Conservation (phyloP, 805 yeast species). For the Lachancea meyersii region DNA sequence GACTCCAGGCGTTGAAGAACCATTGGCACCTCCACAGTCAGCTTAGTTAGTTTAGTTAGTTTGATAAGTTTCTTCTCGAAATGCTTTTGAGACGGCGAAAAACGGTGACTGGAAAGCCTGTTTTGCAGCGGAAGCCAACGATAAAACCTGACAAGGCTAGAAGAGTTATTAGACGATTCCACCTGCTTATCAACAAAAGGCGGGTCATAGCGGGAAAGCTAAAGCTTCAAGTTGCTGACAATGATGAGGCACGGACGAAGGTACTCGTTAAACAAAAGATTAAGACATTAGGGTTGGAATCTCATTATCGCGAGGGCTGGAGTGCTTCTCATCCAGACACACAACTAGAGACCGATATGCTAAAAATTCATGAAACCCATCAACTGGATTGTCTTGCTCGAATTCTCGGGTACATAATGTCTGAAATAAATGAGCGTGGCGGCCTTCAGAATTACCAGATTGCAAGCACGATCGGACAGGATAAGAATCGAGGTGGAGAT, state of each 20-base stretch:
- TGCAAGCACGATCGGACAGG: slow-evolving; percentile 85
- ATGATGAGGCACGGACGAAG: slow-evolving; percentile 19
- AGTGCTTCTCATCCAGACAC: slow-evolving; percentile 8
- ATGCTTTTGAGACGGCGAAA: slow-evolving; percentile 22
- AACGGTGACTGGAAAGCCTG: slow-evolving; percentile 33
- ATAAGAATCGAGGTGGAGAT: slow-evolving; percentile 76
- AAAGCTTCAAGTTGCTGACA: slow-evolving; percentile 13
- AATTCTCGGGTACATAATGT: slow-evolving; percentile 49
- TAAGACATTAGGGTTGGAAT: slow-evolving; percentile 8
- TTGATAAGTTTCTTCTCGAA: no score
- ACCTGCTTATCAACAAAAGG: slow-evolving; percentile 57
- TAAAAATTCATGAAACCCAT: slow-evolving; percentile 10
- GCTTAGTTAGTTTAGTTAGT: no score
- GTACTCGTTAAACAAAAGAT: slow-evolving; percentile 17
- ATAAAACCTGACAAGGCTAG: slow-evolving; percentile 69
- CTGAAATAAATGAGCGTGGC: slow-evolving; percentile 59
- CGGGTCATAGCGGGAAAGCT: slow-evolving; percentile 36
- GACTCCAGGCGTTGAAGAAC: no score
- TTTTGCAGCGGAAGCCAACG: slow-evolving; percentile 36
- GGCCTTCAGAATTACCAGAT: slow-evolving; percentile 75
- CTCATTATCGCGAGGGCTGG: slow-evolving; percentile 10
- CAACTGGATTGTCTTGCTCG: slow-evolving; percentile 17
- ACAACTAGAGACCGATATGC: slow-evolving; percentile 14
- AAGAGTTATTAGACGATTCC: slow-evolving; percentile 70
- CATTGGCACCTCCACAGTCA: no score